Evolutionary conservation across 805 yeast genomes (phyloP).

Genomic region (Wickerhamomyces kurtzmanii): DNA sequence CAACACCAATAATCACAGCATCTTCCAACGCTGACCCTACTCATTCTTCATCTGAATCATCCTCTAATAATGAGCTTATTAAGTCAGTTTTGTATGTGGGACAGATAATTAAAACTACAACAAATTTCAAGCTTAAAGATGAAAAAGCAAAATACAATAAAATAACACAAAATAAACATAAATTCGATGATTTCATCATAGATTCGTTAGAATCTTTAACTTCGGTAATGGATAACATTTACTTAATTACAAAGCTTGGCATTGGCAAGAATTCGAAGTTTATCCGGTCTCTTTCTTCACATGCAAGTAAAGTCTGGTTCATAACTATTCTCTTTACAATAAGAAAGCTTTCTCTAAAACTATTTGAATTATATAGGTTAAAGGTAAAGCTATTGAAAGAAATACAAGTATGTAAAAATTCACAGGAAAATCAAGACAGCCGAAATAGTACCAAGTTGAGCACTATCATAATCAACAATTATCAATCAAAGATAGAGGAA

Average conservation of each 20-base stretch:
- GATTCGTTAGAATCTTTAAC: conserved; percentile 8
- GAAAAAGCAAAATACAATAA: too few relatives aligned
- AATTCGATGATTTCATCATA: conserved; percentile 6
- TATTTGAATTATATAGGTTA: conserved; percentile 3
- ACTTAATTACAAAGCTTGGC: conserved; percentile 5
- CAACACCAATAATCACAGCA: too few relatives aligned
- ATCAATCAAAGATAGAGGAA: conserved; percentile 5
- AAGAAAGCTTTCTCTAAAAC: conserved; percentile 3
- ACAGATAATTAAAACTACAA: too few relatives aligned
- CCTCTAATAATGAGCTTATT: too few relatives aligned
- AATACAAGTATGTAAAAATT: conserved; percentile 4
- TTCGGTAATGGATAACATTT: conserved; percentile 10
- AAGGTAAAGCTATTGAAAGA: conserved; percentile 3
- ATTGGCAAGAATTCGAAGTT: conserved; percentile 6
- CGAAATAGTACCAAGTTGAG: conserved; percentile 1
- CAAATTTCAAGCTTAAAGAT: too few relatives aligned
- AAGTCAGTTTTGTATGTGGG: too few relatives aligned
- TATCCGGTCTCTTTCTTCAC: conserved; percentile 1
- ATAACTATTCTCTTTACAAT: conserved; percentile 8
- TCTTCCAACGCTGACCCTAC: too few relatives aligned
- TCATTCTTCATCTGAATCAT: too few relatives aligned
- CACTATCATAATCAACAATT: conserved; percentile 4
- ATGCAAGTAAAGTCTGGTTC: conserved; percentile 11
- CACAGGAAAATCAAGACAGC: conserved; percentile 1
- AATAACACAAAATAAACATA: too few relatives aligned